A percentile compares a stretch with the other conserved stretches of the same genome.
Conservation (phyloP, 306 rosid species). For the Amphicarpaea edgeworthii region DNA sequence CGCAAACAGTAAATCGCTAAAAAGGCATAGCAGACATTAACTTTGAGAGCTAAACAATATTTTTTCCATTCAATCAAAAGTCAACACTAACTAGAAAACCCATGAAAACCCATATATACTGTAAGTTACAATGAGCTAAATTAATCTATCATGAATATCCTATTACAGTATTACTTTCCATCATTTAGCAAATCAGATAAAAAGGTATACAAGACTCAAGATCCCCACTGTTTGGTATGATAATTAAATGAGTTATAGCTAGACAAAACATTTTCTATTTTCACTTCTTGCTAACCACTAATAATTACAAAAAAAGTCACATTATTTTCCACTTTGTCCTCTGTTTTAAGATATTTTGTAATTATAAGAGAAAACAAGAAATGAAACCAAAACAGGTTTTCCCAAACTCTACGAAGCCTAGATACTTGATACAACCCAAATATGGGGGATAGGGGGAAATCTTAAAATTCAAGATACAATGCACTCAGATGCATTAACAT, state of each 20-base stretch:
- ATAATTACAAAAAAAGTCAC: neutral
- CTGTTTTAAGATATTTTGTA: neutral
- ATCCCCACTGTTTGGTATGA: too few relatives aligned
- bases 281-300: neutral
- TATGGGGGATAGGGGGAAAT: neutral
- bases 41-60: neutral
- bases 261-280: too few relatives aligned
- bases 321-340: neutral
- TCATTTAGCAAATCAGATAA: too few relatives aligned
- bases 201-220: too few relatives aligned
- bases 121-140: too few relatives aligned
- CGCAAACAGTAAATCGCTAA: neutral
- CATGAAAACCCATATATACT: too few relatives aligned
- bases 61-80: neutral
- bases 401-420: neutral
- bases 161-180: too few relatives aligned
- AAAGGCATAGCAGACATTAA: neutral
- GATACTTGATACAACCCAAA: neutral
- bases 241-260: too few relatives aligned
- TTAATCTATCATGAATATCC: too few relatives aligned
- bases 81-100: too few relatives aligned
- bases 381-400: neutral
- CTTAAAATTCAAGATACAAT: neutral
- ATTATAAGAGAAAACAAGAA: constrained; percentile 1
- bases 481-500: neutral